These are phyloP conservation scores for Phanerochaete sordida DNA, from an alignment of 768 basidiomycete species.

Conservation along the genomic window DNA sequence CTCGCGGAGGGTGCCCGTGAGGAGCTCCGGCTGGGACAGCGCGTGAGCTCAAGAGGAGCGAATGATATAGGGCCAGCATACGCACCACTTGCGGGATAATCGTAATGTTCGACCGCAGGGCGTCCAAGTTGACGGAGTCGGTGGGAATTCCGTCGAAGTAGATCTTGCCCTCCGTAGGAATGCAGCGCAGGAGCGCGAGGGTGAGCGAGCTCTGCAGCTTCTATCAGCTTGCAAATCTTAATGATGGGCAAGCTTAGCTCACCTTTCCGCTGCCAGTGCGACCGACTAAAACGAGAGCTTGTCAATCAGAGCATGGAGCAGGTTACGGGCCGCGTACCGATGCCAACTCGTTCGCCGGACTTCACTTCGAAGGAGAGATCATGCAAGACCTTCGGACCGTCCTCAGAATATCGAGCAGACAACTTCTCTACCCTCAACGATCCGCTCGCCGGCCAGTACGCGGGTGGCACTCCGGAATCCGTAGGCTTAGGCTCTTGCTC, in stretches of 20 bases:
- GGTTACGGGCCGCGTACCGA: constrained; percentile 29
- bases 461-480: constrained; percentile 44
- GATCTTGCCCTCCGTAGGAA: constrained; percentile 49
- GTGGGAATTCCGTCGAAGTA: constrained; percentile 48
- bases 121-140: constrained; percentile 47
- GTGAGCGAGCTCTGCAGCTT: constrained; percentile 42
- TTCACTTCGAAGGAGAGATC: constrained; percentile 46
- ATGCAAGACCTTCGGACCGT: constrained; percentile 53
- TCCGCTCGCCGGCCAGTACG: constrained; percentile 61
- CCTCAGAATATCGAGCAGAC: constrained; percentile 48
- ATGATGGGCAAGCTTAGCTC: not conserved
- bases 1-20: constrained; percentile 51
- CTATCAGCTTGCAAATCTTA: not conserved
- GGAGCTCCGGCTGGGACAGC: constrained; percentile 41
- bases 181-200: constrained; percentile 52
- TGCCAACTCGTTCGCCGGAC: constrained; percentile 54
- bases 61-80: constrained; percentile 16
- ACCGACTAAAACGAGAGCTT: constrained; percentile 36
- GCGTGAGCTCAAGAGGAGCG: constrained; percentile 39
- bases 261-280: constrained; percentile 56
- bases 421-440: constrained; percentile 47
- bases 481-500: constrained; percentile 48
- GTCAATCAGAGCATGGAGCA: not conserved
- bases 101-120: constrained; percentile 49
- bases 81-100: constrained; percentile 55